Conservation (phyloP, 495 filamentous ascomycete species). For the Neurospora sublineolata region DNA sequence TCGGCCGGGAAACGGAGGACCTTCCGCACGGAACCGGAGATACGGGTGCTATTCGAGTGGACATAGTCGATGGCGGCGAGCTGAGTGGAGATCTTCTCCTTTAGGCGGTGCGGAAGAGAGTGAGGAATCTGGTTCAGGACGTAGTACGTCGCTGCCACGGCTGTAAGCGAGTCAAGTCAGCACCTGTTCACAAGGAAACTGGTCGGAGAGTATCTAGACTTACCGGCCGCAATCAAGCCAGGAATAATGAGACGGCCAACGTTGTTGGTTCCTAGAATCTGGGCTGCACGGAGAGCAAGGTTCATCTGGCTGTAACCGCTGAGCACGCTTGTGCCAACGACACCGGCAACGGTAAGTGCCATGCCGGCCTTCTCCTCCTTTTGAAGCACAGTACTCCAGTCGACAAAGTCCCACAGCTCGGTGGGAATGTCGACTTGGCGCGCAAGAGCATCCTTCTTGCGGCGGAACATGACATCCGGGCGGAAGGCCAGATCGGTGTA, state of each 20-base stretch:
- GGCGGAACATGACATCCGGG: conserved; percentile 82
- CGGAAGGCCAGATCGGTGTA: conserved; percentile 78
- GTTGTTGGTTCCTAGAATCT: conserved; percentile 74
- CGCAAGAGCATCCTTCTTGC: conserved; percentile 65
- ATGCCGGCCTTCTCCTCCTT: conserved; percentile 88
- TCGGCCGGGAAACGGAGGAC: conserved; percentile 77
- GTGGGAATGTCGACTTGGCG: conserved; percentile 77
- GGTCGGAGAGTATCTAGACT: conserved; percentile 22
- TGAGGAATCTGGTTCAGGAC: conserved; percentile 74
- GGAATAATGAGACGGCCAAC: conserved; percentile 72
- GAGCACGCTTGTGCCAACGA: conserved; percentile 67
- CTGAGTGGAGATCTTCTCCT: conserved; percentile 66
- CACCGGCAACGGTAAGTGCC: conserved; percentile 84
- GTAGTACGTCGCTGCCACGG: conserved; percentile 61
- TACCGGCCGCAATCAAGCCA: conserved; percentile 64
- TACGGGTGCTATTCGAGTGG: conserved; percentile 74
- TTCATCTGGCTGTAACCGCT: conserved; percentile 84
- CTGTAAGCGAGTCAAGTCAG: conserved; percentile 31
- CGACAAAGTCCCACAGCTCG: conserved; percentile 88
- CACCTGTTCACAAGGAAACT: conserved; percentile 4
- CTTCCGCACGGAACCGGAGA: conserved; percentile 71
- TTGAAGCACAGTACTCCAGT: conserved; percentile 69
- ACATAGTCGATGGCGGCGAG: conserved; percentile 80
- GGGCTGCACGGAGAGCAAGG: conserved; percentile 66
- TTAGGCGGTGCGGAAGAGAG: conserved; percentile 78